Evolutionary conservation across 768 basidiomycete genomes (phyloP).

Genomic region (Leccinum aurantiacum): DNA sequence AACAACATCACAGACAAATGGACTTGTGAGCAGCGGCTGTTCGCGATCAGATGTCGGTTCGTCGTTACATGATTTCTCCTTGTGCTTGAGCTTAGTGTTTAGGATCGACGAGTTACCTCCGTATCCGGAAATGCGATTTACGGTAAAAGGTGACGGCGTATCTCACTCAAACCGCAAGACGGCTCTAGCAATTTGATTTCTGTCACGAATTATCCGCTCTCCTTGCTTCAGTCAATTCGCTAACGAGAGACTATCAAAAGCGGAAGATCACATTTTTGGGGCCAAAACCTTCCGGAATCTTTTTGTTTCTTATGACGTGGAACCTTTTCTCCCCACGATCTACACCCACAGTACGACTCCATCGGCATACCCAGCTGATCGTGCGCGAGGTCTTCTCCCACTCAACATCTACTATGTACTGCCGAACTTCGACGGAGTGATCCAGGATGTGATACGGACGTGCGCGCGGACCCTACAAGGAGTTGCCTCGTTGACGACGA

Average conservation of each 20-base stretch:
- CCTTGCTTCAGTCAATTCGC: constrained; percentile 14
- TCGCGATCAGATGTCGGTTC: no score
- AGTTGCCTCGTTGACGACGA: constrained; percentile 40
- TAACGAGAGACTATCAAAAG: constrained; percentile 12
- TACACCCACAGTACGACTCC: constrained; percentile 36
- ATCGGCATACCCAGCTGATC: constrained; percentile 48
- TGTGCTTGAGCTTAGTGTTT: no score
- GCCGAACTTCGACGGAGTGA: neutral
- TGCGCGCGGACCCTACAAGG: constrained; percentile 39
- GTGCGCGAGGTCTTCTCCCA: constrained; percentile 38
- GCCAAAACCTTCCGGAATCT: neutral
- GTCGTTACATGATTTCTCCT: no score
- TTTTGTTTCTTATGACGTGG: constrained; percentile 18
- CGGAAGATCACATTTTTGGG: neutral
- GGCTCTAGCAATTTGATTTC: neutral
- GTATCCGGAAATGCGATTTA: neutral
- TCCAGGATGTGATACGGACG: constrained; percentile 38
- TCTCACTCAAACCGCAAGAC: neutral
- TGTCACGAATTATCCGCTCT: neutral
- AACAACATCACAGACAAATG: no score
- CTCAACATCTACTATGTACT: constrained; percentile 43
- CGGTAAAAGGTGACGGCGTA: constrained; percentile 3
- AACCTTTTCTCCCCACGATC: constrained; percentile 47
- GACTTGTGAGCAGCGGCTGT: no score
- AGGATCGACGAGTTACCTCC: neutral